Conservation (phyloP, 192 early-diverging fungal genomes). For the Oehlia diaphana region DNA sequence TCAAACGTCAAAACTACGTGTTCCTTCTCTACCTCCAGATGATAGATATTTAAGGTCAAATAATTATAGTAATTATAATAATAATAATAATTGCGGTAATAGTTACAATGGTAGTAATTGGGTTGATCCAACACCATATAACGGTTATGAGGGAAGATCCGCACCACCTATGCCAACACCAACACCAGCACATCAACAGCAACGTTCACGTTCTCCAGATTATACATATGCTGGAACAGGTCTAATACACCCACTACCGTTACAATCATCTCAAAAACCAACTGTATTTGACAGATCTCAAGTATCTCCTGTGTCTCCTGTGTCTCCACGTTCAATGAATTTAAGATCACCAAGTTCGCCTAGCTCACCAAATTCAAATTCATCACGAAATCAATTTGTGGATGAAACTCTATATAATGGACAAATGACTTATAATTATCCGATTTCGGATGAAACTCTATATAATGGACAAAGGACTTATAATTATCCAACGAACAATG, state of each 20-base stretch:
- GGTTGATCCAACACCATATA: conserved; percentile 23
- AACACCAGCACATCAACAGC: neutral
- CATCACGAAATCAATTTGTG: no score
- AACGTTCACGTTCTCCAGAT: conserved; percentile 2
- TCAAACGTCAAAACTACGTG: no score
- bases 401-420: no score
- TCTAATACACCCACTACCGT: neutral
- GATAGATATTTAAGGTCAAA: neutral
- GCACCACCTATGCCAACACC: neutral
- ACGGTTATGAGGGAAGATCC: neutral
- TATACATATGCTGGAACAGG: neutral
- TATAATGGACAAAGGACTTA: neutral
- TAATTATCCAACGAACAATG: neutral
- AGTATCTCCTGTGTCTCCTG: neutral
- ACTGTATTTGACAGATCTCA: neutral
- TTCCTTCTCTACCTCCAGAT: neutral
- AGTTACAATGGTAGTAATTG: neutral
- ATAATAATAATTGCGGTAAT: neutral
- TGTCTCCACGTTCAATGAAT: no score
- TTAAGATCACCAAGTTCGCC: neutral
- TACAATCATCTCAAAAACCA: neutral
- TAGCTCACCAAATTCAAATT: neutral
- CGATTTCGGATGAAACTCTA: no score
- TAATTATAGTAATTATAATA: neutral
- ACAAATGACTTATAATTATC: neutral